Base-by-base conservation (phyloP, 805 yeast genomes). In the Saturnispora sekii region DNA sequence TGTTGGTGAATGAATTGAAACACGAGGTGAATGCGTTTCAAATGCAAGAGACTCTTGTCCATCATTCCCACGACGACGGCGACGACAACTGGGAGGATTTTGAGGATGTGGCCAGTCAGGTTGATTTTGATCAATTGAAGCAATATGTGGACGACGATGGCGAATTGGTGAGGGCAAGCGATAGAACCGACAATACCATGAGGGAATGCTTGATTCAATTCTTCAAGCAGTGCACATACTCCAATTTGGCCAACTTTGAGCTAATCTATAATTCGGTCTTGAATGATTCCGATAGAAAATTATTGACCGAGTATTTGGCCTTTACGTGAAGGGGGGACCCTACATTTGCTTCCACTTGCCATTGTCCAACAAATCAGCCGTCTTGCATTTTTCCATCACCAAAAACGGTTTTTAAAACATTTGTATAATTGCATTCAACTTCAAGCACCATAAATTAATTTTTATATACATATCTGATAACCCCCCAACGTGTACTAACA, bases 41-140 rank as follows among this genome's bases (percentile, higher is more conserved):
- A 15, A 79, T 72, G 49, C 73, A 76, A 0, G 68, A 67, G 47
- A 64, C 72, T 1, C 57, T 54, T 48, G 60, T 18, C n/a, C 50
- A n/a, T 47, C 66, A 1, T 54, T 54, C n/a, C 12, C 32, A 55
- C 31, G 71, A 60, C n/a, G 69, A 57, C 18, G 74, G 67, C 34
- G 77, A 65, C 11, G 81, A 68, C 17, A 87, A 73, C 1, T 83
- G 93, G 89, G 93, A 84, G 53, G 93, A 83, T 53, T 65, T 81
- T 48, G 87, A 81, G 12, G 84, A 78, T 41, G 64, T 76, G 36
- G 84, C 37, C 6, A 36, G 80, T 1, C 75, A 70, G 1, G 76
- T 84, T 3, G 74, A 76, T 40, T 81, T 70, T 56, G 84, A 79
- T 18, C 80, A 79, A 48, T 58, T 84, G 43, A 72, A 76, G 53